Base-by-base conservation (phyloP, 495 filamentous ascomycete species). In the Penicillium macrosclerotiorum region DNA sequence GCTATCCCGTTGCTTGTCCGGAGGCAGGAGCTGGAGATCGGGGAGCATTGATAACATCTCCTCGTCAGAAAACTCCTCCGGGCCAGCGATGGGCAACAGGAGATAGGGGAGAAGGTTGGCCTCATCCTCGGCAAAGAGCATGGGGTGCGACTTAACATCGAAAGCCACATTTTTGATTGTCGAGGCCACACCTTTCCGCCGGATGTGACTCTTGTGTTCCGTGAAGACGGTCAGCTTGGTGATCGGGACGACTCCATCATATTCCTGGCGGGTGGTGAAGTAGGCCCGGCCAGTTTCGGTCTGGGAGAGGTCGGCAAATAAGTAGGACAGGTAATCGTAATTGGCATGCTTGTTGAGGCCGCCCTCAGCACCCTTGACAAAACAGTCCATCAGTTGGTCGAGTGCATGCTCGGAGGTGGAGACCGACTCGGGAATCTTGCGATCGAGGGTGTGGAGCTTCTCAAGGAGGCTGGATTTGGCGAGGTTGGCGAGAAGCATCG, bases 401-500 rank as follows among this genome's bases (percentile, higher is more conserved):
- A 96, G 80, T 9, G 85, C 86, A 31, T 81, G 71, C 23, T 82
- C 74, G 3, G 86, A 85, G 4, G 60, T 74, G 3, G 90, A 90
- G 16, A 85, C 71, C 18, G 79, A 74, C 12, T 75, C 75, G 5
- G 85, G 83, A 27, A 57, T 39, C 8, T 80, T 63, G 37, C 87
- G 82, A 52, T 84, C 85, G 19, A 86, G 68, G 2, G 71, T 69
- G 11, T 88, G 58, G 18, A 97, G 66, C 32, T 78, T 78, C 43
- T 82, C 80, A 23, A 96, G 67, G 5, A 74, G 75, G 47, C 89
- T 79, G 45, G 78, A 85, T 69, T 97, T 96, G 38, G 81, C 75
- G 33, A 97, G 74, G 53, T 98, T 98, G 58, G 93, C 90, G 20
- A 98, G 75, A 9, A 98, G 80, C 90, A 96, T 97, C 22, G 86